These are phyloP conservation scores for Entomortierella beljakovae DNA, from an alignment of 192 early-diverging fungal species.

Conservation along the genomic window DNA sequence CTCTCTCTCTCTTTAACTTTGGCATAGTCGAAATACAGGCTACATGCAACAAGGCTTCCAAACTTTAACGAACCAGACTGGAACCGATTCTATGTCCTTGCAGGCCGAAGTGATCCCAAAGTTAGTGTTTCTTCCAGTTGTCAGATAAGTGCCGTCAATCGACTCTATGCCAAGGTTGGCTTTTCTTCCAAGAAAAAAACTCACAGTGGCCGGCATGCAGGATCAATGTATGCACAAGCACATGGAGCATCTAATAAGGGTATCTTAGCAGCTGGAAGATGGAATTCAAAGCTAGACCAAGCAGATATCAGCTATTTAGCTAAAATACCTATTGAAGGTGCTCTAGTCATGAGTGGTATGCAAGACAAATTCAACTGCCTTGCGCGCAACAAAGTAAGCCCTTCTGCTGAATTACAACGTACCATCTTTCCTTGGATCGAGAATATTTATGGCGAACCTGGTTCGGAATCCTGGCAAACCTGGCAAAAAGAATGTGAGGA, in stretches of 20 bases:
- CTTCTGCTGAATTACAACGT: not conserved
- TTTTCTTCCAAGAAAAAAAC: not conserved
- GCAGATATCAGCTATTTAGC: not conserved
- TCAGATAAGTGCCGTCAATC: not conserved
- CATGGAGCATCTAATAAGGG: not conserved
- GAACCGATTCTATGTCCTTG: not conserved
- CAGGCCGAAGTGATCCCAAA: not conserved
- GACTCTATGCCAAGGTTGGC: not conserved
- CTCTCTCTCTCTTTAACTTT: too few relatives aligned
- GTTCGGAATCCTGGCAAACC: not conserved
- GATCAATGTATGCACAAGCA: not conserved
- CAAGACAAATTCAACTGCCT: not conserved
- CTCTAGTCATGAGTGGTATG: not conserved
- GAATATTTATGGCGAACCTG: not conserved
- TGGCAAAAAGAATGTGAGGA: slow-evolving; percentile 2
- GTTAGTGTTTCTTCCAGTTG: not conserved
- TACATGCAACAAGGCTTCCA: not conserved
- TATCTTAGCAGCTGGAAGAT: not conserved
- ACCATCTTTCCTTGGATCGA: not conserved
- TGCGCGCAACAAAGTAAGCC: not conserved
- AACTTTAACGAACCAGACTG: not conserved
- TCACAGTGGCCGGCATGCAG: slow-evolving; percentile 1
- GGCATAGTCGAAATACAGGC: not conserved
- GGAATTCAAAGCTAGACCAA: not conserved
- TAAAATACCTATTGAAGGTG: not conserved